Percentiles rank a stretch among this genome's conserved stretches.
These are phyloP conservation scores for Suillus clintonianus DNA, from an alignment of 768 basidiomycete species.

Conservation along the genomic window DNA sequence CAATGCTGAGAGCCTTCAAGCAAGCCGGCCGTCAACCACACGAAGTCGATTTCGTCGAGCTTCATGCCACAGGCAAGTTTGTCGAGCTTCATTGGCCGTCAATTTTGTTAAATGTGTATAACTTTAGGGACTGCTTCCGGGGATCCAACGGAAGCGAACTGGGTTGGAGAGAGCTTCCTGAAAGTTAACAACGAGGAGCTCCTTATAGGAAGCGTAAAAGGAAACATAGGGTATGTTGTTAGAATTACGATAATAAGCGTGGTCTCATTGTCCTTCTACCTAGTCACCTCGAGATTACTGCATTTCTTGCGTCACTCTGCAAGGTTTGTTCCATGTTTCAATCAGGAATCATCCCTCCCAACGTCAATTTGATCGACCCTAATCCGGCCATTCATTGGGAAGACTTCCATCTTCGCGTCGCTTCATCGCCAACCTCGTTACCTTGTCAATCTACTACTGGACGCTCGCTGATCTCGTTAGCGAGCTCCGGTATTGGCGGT, in stretches of 20 bases:
- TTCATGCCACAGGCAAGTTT: constrained; percentile 47
- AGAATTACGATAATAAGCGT: constrained; percentile 30
- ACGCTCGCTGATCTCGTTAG: constrained; percentile 38
- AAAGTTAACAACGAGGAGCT: constrained; percentile 26
- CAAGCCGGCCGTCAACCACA: constrained; percentile 30
- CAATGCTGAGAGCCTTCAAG: constrained; percentile 40
- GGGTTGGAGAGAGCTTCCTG: constrained; percentile 42
- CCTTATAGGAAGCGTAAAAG: constrained; percentile 46
- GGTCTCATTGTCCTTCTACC: background rate
- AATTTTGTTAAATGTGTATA: background rate
- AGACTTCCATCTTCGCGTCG: constrained; percentile 37
- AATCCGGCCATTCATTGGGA: constrained; percentile 45
- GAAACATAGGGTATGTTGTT: constrained; percentile 42
- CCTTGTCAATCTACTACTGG: constrained; percentile 15
- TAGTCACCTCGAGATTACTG: constrained; percentile 44
- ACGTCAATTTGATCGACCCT: constrained; percentile 34
- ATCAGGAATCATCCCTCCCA: constrained; percentile 39
- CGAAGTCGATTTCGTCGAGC: constrained; percentile 50
- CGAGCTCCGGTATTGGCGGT: constrained; percentile 47
- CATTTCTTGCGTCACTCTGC: constrained; percentile 46
- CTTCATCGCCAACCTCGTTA: constrained; percentile 22
- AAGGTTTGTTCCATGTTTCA: constrained; percentile 45
- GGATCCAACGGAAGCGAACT: constrained; percentile 53
- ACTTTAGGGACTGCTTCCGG: constrained; percentile 42
- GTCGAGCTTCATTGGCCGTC: too few relatives aligned